Evolutionary conservation across 75 land plant genomes (phyloP).

Genomic region (Selaginella moellendorffii): DNA sequence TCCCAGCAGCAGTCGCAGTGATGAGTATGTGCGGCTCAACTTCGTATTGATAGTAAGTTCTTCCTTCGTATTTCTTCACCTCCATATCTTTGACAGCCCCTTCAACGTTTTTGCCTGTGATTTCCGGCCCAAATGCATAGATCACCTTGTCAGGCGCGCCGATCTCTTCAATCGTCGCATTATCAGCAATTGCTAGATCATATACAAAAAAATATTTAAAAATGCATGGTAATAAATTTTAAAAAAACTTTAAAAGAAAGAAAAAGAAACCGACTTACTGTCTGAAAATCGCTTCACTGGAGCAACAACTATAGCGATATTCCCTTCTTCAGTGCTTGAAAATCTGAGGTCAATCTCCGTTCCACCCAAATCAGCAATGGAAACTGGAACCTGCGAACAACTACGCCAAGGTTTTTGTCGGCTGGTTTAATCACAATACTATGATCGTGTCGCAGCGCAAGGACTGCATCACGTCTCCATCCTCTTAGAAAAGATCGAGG

Average conservation of each 20-base stretch:
- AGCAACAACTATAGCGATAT: constrained; percentile 72
- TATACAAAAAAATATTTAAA: too few relatives aligned
- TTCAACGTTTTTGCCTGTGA: constrained; percentile 82
- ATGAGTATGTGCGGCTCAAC: constrained; percentile 78
- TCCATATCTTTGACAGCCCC: constrained; percentile 58
- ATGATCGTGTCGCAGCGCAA: too few relatives aligned
- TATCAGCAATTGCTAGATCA: constrained; percentile 41
- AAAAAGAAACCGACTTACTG: too few relatives aligned
- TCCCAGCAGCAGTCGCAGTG: constrained; percentile 90
- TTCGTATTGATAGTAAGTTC: constrained; percentile 75
- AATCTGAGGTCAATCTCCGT: constrained; percentile 95
- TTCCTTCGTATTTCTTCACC: constrained; percentile 44
- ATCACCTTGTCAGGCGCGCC: constrained; percentile 88
- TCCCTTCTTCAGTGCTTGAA: constrained; percentile 56
- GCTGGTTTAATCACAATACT: too few relatives aligned
- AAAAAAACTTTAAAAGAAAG: too few relatives aligned
- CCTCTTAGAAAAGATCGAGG: too few relatives aligned
- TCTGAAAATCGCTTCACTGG: constrained; percentile 85
- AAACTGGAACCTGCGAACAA: constrained; percentile 96
- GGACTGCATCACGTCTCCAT: too few relatives aligned
- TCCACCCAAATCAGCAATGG: constrained; percentile 95
- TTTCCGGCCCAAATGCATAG: constrained; percentile 84
- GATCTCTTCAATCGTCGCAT: constrained; percentile 61
- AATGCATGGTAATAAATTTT: too few relatives aligned
- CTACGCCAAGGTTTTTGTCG: too few relatives aligned